These are phyloP conservation scores for Neoarthrinium moseri DNA, from an alignment of 2,329 filamentous ascomycete species.

Conservation along the genomic window DNA sequence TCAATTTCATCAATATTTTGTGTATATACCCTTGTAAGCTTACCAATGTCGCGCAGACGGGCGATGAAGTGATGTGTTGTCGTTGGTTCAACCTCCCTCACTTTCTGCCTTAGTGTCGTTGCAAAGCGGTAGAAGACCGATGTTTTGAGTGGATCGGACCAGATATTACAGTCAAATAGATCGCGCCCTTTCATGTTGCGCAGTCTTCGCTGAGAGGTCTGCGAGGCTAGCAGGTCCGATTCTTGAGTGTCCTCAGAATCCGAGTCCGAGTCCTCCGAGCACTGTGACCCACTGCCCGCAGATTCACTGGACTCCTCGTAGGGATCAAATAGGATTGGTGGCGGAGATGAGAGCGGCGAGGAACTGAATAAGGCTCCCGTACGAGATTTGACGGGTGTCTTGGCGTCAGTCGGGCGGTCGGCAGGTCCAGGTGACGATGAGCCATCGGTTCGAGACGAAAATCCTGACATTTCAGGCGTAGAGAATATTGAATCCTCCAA, in stretches of 20 bases:
- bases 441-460: slow-evolving; percentile 25
- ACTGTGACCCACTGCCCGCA: slow-evolving; percentile 36
- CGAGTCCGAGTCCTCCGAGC: slow-evolving; percentile 33
- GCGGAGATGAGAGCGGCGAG: slow-evolving; percentile 58
- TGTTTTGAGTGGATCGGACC: slow-evolving; percentile 65
- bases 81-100: slow-evolving; percentile 62
- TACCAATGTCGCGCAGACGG: slow-evolving; percentile 63
- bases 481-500: slow-evolving; percentile 24
- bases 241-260: slow-evolving; percentile 44
- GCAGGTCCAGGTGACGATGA: neutral
- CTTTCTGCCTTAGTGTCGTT: slow-evolving; percentile 63
- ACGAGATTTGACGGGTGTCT: slow-evolving; percentile 20
- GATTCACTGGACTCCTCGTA: slow-evolving; percentile 35
- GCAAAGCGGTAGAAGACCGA: slow-evolving; percentile 73
- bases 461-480: slow-evolving; percentile 16
- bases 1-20: slow-evolving; percentile 77
- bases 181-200: slow-evolving; percentile 70
- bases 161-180: slow-evolving; percentile 69
- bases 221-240: slow-evolving; percentile 38
- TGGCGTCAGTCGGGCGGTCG: slow-evolving; percentile 17
- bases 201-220: slow-evolving; percentile 37
- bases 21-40: slow-evolving; percentile 70
- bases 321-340: slow-evolving; percentile 51
- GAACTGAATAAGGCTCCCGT: slow-evolving; percentile 36
- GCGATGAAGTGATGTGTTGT: slow-evolving; percentile 68